Base-by-base conservation (phyloP, 257 asterid genomes). In the Nicotiana attenuata region DNA sequence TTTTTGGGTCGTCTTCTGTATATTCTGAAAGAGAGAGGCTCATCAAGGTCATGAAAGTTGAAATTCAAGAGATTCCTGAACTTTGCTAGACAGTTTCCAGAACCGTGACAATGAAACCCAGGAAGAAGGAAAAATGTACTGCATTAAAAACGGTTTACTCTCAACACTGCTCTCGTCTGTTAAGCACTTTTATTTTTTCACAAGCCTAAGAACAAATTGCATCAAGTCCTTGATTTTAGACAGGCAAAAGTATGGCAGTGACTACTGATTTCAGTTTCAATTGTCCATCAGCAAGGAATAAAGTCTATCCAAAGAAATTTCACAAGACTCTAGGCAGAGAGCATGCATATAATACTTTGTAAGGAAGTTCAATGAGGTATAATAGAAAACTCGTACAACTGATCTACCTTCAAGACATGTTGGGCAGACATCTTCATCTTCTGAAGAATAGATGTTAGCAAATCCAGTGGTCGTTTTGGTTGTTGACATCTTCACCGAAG, bases 401-500 rank as follows among this genome's bases (percentile, higher is more conserved):
- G 79, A 73, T 31, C 56, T 82, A 93, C 99, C 99, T 84, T 95
- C 99, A 85, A 95, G 98, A 87, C 99, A 95, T 45, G 99, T 95
- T 28, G 99, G 99, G 88, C 98, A 95, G 76, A 91, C 94, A 88
- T 95, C 99, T 86, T 95, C 99, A 77, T 93, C 99, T 76, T 93
- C 98, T n/a, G 90, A 81, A 66, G 91, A 90, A 81, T 93, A 87
- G 85, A 90, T 91, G 87, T 90, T 93, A 80, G 93, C 89, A 78
- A 85, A 92, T 76, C 90, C 97, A 28, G 89, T 69, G 1, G 89
- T 82, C 9, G 82, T 47, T 86, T 91, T 90, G 75, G 87, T 83
- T 53, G 89, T 78, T 14, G 97, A 86, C 77, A 90, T 85, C 83
- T 87, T 90, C 77, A 83, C 47, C 47, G 47, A 75, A 24, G 92